Evolutionary conservation across 805 yeast species (phyloP), one percentile per base, ranked within the genome.

Genomic region (Millerozyma miso): DNA sequence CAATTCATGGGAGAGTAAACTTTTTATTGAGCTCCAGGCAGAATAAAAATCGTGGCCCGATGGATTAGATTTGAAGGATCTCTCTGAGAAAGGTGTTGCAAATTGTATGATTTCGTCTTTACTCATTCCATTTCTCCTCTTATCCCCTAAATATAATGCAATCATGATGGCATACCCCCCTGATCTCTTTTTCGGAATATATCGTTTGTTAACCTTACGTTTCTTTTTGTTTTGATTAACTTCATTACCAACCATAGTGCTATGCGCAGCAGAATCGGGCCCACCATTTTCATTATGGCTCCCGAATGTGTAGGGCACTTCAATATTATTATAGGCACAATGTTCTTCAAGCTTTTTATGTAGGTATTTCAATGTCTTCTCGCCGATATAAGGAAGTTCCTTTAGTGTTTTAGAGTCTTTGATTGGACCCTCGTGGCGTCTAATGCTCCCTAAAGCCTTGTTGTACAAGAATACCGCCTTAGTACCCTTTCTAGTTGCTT

Each of bases 131-230:
- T 59, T 54, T 16, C 71, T 60, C 1, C 60, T 52, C 3, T 63
- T 58, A 52, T 82, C 88, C 19, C 56, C 59, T 36, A 77, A 68
- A 39, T 71, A 63, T 3, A 89, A 62, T 0, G 82, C 81, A 15
- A 88, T 47, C 15, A 89, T 53, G 6, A 89, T 84, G 0, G 93
- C 96, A 65, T 86, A 90, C 0, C 86, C 95, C 1, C 97, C 97
- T 0, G 93, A 80, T 31, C 90, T 65, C 46, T 80, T 79, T 38
- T 70, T 73, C 0, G 97, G 97, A 0, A 88, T 73, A 58, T 85
- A 88, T 13, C 37, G 43, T 31, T 62, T 69, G 35, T 55, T 56
- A 10, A 23, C 29, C 18, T 47, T 53, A 36, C 62, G 58, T 26
- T 49, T 40, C 37, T 44, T 56, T 17, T 23, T 38, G n/a, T 59